These are phyloP conservation scores for Chiua sp. DNA, from an alignment of 1,284 basidiomycete species.

Conservation along the genomic window DNA sequence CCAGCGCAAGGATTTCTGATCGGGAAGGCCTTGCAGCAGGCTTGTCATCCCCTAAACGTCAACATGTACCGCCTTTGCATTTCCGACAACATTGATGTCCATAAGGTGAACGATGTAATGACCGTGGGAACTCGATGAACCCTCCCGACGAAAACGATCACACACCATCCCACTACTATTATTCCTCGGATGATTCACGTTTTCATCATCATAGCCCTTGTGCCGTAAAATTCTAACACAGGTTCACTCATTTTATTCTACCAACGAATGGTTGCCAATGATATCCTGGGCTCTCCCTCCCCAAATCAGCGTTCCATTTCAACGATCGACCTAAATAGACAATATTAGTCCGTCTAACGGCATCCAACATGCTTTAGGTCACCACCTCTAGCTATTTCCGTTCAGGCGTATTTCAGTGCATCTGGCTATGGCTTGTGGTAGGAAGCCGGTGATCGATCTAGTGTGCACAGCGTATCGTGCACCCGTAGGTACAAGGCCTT, in stretches of 20 bases:
- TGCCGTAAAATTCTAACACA: conserved; percentile 11
- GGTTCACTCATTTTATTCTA: conserved; percentile 11
- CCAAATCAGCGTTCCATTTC: neutral
- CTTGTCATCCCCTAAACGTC: no score
- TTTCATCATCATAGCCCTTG: neutral
- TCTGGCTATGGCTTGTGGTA: neutral
- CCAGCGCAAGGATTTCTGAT: no score
- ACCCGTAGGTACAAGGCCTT: neutral
- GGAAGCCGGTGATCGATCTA: neutral
- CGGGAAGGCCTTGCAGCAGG: no score
- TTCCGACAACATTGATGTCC: no score
- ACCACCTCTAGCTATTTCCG: neutral
- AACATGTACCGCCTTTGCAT: no score
- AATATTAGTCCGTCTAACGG: neutral
- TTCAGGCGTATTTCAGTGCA: no score
- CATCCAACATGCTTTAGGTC: neutral
- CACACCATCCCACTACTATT: no score
- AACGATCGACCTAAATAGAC: neutral
- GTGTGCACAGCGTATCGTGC: neutral
- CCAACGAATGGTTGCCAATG: neutral
- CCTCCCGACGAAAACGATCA: no score
- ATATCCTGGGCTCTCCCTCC: no score
- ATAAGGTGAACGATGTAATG: no score
- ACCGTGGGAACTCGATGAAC: no score
- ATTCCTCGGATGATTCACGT: neutral